phyloP scores from a whole-genome alignment of 331 rosid species.

The Stylosanthes scabra region DNA sequence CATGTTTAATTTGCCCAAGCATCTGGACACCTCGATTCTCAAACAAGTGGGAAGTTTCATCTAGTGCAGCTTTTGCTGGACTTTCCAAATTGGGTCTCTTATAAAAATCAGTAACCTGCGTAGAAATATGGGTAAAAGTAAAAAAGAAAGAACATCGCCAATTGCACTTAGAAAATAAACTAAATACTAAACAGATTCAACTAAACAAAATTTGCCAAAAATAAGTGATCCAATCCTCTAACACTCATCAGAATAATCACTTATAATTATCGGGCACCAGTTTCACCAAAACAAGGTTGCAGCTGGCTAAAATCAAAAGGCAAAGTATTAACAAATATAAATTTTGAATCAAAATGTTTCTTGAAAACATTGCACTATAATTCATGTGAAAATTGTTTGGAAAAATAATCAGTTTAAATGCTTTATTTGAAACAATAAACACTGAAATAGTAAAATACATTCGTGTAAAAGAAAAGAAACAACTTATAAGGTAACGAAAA shows the following conservation, averaged over 20 bases:
- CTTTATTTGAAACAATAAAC: slow-evolving; percentile 24
- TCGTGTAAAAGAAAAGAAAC: slow-evolving; percentile 10
- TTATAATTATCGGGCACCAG: slow-evolving; percentile 22
- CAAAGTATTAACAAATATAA: slow-evolving; percentile 3
- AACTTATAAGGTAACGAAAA: slow-evolving; percentile 26
- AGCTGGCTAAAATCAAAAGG: slow-evolving; percentile 26
- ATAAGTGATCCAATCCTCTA: slow-evolving; percentile 21
- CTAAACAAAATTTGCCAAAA: slow-evolving; percentile 5
- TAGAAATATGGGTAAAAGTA: slow-evolving; percentile 32
- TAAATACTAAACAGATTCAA: slow-evolving; percentile 9
- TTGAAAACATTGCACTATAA: slow-evolving; percentile 11
- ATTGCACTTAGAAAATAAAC: slow-evolving; percentile 24
- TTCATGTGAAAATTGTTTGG: slow-evolving; percentile 15
- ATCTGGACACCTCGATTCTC: slow-evolving; percentile 91
- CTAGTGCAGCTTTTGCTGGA: slow-evolving; percentile 91
- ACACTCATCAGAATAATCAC: slow-evolving; percentile 27
- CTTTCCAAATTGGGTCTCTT: slow-evolving; percentile 84
- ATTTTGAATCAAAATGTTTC: slow-evolving; percentile 1
- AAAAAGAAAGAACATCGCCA: background rate
- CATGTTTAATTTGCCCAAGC: slow-evolving; percentile 92
- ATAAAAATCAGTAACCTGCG: slow-evolving; percentile 86
- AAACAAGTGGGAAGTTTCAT: slow-evolving; percentile 81
- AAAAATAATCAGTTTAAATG: slow-evolving; percentile 3
- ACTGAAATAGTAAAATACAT: slow-evolving; percentile 24
- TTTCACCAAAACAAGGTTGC: slow-evolving; percentile 23